Base-by-base conservation (phyloP, 2,329 filamentous ascomycete genomes). In the Sphaerulina vaccinii region DNA sequence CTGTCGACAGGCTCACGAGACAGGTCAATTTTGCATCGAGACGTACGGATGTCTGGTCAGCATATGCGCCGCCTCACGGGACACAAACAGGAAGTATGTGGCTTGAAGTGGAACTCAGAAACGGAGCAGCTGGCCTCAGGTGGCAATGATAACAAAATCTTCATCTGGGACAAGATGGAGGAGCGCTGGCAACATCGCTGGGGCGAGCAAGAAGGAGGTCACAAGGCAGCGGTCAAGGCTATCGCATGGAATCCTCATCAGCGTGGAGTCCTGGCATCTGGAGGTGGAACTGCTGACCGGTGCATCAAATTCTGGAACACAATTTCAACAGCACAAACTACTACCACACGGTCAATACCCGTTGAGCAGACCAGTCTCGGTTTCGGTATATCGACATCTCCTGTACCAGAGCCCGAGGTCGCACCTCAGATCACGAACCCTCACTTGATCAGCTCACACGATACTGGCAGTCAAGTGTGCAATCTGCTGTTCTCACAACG, bases 221-320 rank as follows among this genome's bases (percentile, higher is more conserved):
- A 99, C 69, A 92, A 87, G 29, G 93, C 93, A 10, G 93, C 93
- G 7, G 93, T 99, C 45, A 99, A 99, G 71, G 93, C 93, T 3
- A 96, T 99, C 58, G 86, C 93, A 8, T 99, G 93, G 93, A 96
- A 90, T 32, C 93, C 93, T 8, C 93, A 99, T 68, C 92, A 97
- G 67, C 87, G 90, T 51, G 90, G 92, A 11, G 81, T 99, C 10
- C 80, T 99, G n/a, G 93, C 93, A 18, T 96, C 90, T 5, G 93
- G 93, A 41, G 93, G 93, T 59, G 93, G 93, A 67, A 99, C 93
- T 2, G 93, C 91, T 18, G 93, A 99, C 71, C 83, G 93, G 49
- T 87, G 90, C 24, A 99, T 99, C 71, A 95, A 96, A 62, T 99
- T 99, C 72, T 95, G 95, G 83, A 95, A 99, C 68, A 99, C 93